phyloP scores from a whole-genome alignment of 2,329 filamentous ascomycete genomes.

The Apiospora arundinis region DNA sequence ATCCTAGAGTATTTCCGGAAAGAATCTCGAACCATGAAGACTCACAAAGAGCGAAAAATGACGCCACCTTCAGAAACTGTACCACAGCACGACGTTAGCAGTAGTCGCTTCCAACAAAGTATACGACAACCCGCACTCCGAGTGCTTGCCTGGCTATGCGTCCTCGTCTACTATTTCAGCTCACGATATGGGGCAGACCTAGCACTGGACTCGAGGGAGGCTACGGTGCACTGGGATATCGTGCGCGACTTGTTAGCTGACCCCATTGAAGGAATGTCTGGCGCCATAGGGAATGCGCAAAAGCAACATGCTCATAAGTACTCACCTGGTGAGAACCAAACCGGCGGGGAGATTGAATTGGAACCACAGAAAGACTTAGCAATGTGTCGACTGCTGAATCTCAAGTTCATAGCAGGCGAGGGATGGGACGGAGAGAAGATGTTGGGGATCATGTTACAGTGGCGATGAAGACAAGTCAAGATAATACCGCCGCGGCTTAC shows the following conservation, averaged over 20 bases:
- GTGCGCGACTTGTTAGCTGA: background rate
- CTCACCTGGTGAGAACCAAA: background rate
- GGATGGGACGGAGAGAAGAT: background rate
- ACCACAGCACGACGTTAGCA: background rate
- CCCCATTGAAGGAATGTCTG: too few species aligned
- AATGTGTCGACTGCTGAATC: background rate
- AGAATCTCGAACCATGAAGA: background rate
- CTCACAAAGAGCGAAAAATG: background rate
- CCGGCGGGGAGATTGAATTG: background rate
- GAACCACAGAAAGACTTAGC: background rate
- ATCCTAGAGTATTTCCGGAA: background rate
- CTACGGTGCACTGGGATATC: background rate
- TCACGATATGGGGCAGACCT: background rate
- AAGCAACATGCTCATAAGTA: background rate
- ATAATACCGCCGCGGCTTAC: too few species aligned
- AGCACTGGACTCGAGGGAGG: background rate
- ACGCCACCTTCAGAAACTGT: too few species aligned
- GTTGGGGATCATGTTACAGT: background rate
- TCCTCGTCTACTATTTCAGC: background rate
- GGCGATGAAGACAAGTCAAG: background rate
- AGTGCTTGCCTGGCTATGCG: background rate
- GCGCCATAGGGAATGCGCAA: background rate
- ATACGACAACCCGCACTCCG: background rate
- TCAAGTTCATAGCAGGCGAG: background rate
- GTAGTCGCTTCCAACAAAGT: background rate